These are phyloP conservation scores for Kazachstania psychrophila DNA, from an alignment of 805 yeast genomes.

Conservation along the genomic window DNA sequence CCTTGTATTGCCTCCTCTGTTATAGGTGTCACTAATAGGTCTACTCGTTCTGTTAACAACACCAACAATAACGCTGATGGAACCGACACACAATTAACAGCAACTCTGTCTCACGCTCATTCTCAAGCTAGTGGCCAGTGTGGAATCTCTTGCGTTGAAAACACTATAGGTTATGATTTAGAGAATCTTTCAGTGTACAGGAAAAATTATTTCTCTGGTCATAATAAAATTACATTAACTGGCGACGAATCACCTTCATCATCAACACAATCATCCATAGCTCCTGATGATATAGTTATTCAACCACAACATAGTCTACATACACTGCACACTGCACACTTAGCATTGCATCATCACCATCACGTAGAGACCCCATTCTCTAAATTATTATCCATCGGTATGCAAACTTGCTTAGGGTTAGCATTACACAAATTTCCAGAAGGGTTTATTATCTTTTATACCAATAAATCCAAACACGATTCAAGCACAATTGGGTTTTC, in stretches of 20 bases:
- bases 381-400: slow-evolving; percentile 72
- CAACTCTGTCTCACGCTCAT: neutral
- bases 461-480: slow-evolving; percentile 39
- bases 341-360: slow-evolving; percentile 32
- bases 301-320: no score
- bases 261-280: neutral
- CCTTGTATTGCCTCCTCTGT: slow-evolving; percentile 8
- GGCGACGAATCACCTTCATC: neutral
- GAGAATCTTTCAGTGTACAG: slow-evolving; percentile 29
- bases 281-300: neutral
- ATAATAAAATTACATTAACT: slow-evolving; percentile 1
- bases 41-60: no score
- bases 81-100: neutral
- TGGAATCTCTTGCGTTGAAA: slow-evolving; percentile 26
- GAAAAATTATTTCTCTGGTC: slow-evolving; percentile 18
- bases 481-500: slow-evolving; percentile 53
- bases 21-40: no score
- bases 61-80: neutral
- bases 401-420: slow-evolving; percentile 83
- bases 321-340: neutral
- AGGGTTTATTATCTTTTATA: slow-evolving; percentile 72
- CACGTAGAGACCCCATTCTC: slow-evolving; percentile 70
- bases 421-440: slow-evolving; percentile 90
- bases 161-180: slow-evolving; percentile 30
- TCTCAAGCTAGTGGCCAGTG: no score